Evolutionary conservation across 139 green algal species (phyloP).

Genomic region (Volvox reticuliferus): DNA sequence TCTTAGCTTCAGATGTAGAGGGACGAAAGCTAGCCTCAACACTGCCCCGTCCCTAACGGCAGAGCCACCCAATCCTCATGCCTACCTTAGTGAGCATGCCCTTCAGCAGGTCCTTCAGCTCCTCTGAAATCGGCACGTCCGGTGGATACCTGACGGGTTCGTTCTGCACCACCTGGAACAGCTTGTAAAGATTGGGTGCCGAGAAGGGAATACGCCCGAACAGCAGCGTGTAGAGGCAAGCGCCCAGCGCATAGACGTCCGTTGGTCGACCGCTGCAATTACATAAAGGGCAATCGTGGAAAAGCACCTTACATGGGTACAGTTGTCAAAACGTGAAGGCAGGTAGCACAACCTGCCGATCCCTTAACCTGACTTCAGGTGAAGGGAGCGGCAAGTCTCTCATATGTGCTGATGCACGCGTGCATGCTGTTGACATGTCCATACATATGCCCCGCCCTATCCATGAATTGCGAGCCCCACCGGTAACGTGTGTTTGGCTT

Average conservation of each 20-base stretch:
- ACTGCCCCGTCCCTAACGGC: neutral
- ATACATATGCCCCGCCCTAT: neutral
- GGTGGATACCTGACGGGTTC: constrained; percentile 79
- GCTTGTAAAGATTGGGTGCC: constrained; percentile 81
- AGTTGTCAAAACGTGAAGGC: too few species aligned
- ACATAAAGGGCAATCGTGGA: too few species aligned
- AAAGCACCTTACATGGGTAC: too few species aligned
- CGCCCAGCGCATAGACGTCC: constrained; percentile 88
- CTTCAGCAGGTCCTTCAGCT: constrained; percentile 76
- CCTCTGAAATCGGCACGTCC: constrained; percentile 60
- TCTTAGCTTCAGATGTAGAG: too few species aligned
- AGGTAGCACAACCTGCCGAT: too few species aligned
- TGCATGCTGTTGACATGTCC: too few species aligned
- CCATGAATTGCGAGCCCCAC: neutral
- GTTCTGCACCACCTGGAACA: constrained; percentile 85
- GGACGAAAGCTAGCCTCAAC: neutral
- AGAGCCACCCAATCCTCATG: neutral
- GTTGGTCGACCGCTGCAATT: constrained; percentile 72
- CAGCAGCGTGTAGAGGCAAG: constrained; percentile 87
- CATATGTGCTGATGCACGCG: too few species aligned
- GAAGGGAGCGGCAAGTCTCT: too few species aligned
- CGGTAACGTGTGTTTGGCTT: constrained; percentile 56
- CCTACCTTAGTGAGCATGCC: constrained; percentile 82
- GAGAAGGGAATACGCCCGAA: constrained; percentile 87
- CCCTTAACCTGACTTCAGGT: too few species aligned